Base-by-base conservation (phyloP, 139 green algal species). In the Desmodesmus armatus region DNA sequence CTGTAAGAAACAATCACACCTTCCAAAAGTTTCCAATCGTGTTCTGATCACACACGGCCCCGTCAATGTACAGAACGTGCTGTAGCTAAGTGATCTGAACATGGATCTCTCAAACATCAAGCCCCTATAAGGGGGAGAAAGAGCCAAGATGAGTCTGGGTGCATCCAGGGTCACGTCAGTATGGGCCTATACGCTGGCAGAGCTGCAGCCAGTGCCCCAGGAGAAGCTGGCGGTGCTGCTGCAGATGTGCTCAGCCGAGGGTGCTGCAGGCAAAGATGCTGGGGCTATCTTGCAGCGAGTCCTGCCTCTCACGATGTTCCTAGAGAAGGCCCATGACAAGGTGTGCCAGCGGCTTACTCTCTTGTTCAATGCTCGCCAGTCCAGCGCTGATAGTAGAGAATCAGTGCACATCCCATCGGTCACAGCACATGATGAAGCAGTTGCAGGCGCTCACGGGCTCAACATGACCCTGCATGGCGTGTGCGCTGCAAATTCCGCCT, bases 141-240 rank as follows among this genome's bases (percentile, higher is more conserved):
- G n/a, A n/a, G n/a, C n/a, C n/a, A n/a, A n/a, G n/a, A n/a, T n/a
- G n/a, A n/a, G n/a, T n/a, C n/a, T n/a, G n/a, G n/a, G n/a, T n/a
- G n/a, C n/a, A n/a, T 51, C 67, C 21, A 23, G 31, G 29, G 78
- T 86, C 17, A 62, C 67, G 7, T 69, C 60, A 13, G 23, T 47
- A 23, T 86, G 80, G 80, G 69, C 40, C 15, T 47, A 31, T 23
- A 41, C 67, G 11, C 37, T 86, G 37, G 80, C 66, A 33, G 80
- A 80, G 11, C 51, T 86, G 13, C 49, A 86, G 27, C 80, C 80
- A 11, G 69, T 80, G 31, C 80, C 80, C 7, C 51, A 13, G 27
- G 80, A 86, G 3, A 62, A 80, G 49, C 67, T 86, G 9, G 51
- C 53, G 5, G 29, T 80, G 29, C 69, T 86, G 51, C n/a, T 80